Evolutionary conservation across 2,329 filamentous ascomycete genomes (phyloP).

Genomic region (Venturia nashicola): DNA sequence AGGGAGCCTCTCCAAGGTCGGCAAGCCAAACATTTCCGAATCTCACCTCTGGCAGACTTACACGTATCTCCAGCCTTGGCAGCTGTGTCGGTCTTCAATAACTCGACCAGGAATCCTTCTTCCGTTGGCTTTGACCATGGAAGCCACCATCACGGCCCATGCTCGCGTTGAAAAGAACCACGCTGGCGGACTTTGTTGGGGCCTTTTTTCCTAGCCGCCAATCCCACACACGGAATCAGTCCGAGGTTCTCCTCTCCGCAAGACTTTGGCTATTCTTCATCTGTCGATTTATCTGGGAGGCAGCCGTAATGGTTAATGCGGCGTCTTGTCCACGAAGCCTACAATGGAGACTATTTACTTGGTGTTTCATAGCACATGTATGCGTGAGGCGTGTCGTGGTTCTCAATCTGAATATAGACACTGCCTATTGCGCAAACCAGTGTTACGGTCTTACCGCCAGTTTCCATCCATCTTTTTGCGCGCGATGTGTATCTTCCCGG

Average conservation of each 20-base stretch:
- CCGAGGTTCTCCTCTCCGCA: background rate
- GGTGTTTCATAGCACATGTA: background rate
- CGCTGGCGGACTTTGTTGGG: background rate
- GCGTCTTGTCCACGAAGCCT: background rate
- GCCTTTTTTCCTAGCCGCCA: background rate
- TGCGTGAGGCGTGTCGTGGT: background rate
- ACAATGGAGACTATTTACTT: conserved; percentile 1
- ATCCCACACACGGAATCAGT: background rate
- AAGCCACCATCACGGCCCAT: background rate
- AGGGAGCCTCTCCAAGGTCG: background rate
- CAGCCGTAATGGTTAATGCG: background rate
- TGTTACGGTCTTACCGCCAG: background rate
- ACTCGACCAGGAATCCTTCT: conserved; percentile 1
- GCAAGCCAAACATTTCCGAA: background rate
- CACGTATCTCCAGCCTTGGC: conserved; percentile 5
- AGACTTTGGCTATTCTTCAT: background rate
- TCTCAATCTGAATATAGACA: background rate
- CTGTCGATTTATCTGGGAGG: background rate
- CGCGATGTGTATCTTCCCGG: conserved; percentile 2
- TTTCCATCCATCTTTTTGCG: background rate
- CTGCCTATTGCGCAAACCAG: background rate
- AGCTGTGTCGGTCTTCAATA: background rate
- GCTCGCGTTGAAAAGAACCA: background rate
- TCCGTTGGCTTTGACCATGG: background rate
- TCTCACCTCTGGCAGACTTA: background rate